These are phyloP conservation scores for Eucalyptus sideroxylon DNA, from an alignment of 345 rosid species.

Conservation along the genomic window DNA sequence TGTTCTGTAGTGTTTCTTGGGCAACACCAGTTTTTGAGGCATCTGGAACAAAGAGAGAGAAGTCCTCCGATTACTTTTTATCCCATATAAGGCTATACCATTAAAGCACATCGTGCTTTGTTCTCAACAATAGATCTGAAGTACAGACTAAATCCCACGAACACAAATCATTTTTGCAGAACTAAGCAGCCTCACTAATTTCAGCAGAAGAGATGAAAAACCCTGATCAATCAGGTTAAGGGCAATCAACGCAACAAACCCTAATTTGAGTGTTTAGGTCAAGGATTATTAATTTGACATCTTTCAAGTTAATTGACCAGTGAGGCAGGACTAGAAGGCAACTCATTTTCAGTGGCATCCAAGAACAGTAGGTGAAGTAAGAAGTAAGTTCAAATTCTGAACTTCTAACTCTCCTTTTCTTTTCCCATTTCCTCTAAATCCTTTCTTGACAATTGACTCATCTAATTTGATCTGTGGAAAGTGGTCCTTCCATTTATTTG, in stretches of 20 bases:
- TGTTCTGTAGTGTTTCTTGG: constrained; percentile 38
- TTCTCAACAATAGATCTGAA: background rate
- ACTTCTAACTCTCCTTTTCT: background rate
- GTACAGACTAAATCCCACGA: background rate
- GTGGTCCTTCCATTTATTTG: background rate
- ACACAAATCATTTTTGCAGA: background rate
- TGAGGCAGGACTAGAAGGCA: background rate
- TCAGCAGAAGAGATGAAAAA: background rate
- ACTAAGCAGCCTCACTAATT: background rate
- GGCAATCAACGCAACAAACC: background rate
- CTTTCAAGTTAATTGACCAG: background rate
- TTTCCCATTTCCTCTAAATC: background rate
- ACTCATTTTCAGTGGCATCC: background rate
- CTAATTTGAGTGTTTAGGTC: background rate
- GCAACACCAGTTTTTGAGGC: constrained; percentile 78
- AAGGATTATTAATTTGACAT: background rate
- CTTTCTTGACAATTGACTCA: background rate
- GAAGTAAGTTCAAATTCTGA: background rate
- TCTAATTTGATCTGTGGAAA: background rate
- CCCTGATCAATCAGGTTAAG: background rate
- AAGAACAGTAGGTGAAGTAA: background rate
- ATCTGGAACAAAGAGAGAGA: constrained; percentile 16
- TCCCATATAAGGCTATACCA: background rate
- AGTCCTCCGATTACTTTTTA: background rate
- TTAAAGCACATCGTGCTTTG: background rate